These are phyloP conservation scores for Pelargonium fulgidum DNA, from an alignment of 441 rosid genomes.

Conservation along the genomic window DNA sequence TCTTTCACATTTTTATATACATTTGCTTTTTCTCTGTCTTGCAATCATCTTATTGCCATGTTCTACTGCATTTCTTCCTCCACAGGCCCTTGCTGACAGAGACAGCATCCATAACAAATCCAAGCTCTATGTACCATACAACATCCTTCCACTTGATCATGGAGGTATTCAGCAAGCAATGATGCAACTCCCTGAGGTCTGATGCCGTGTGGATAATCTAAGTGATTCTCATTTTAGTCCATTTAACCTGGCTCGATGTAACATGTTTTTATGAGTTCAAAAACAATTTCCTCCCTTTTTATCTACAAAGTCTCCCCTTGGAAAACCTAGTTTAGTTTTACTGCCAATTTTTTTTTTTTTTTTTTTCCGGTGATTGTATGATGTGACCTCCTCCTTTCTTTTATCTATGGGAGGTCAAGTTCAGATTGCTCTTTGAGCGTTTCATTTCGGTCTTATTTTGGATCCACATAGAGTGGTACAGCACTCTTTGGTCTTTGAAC, in stretches of 20 bases:
- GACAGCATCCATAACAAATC: slow-evolving; percentile 46
- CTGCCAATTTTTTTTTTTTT: neutral
- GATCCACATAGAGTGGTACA: too few species aligned
- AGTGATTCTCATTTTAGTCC: slow-evolving; percentile 16
- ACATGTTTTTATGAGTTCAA: slow-evolving; percentile 2
- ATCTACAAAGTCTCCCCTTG: slow-evolving; percentile 4
- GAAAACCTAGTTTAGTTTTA: slow-evolving; percentile 9
- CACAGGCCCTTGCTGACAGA: slow-evolving; percentile 61
- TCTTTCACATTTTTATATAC: slow-evolving; percentile 6
- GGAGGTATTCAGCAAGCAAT: slow-evolving; percentile 84
- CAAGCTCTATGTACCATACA: slow-evolving; percentile 64
- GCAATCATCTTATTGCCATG: slow-evolving; percentile 9
- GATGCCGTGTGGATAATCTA: slow-evolving; percentile 24
- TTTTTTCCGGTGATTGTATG: too few species aligned
- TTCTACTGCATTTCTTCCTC: slow-evolving; percentile 19
- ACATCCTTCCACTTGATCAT: slow-evolving; percentile 84
- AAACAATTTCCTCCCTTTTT: slow-evolving; percentile 4
- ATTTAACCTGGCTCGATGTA: neutral
- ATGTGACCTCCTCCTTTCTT: too few species aligned
- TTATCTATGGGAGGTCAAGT: neutral
- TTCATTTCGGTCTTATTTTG: too few species aligned
- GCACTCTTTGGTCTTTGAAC: too few species aligned
- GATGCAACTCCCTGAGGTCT: slow-evolving; percentile 86
- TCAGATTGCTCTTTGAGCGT: neutral
- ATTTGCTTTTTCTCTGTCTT: neutral